Base-by-base conservation (phyloP, 306 rosid genomes). In the Lupinus albus region DNA sequence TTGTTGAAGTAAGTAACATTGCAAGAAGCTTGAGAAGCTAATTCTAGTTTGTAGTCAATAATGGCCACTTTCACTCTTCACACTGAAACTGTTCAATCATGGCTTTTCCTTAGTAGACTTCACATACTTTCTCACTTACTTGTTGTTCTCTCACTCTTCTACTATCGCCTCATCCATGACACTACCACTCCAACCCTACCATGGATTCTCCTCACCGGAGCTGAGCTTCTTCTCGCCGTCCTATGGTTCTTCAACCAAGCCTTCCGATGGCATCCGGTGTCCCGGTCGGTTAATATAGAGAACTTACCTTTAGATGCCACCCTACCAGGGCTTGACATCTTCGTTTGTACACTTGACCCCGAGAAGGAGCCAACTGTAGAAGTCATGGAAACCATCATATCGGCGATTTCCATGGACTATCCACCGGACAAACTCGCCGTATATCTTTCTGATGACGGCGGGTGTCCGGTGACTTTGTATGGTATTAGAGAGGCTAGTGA, bases 381-480 rank as follows among this genome's bases (percentile, higher is more conserved):
- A 49, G 88, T 84, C 1, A 68, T 84, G 74, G 72, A 84, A 72
- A 78, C 85, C 0, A 58, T 84, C 25, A n/a, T 84, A 1, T 84
- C 88, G 0, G 81, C 81, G 2, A 38, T 75, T 35, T 72, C 85
- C 3, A 75, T 80, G 53, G 85, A 81, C 44, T 84, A 80, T 17
- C 79, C 85, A 2, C 3, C 77, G 2, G 28, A 78, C 5, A 84
- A 84, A 50, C 72, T 84, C 1, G 48, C 79, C 3, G 81, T 84
- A 9, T 84, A 84, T 59, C 83, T 84, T 1, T 80, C 85, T 0
- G 88, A 84, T 6, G 85, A 84, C 1, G 88, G 85, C 0, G 83
- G 62, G 0, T 59, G 73, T 1, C 52, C 75, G 0, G 17, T 75
- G 0, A 84, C 85, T 0, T 41, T 52, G 0, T 75, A 67, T 32